Conservation (phyloP, 768 basidiomycete genomes). For the Auriculariales sp. region DNA sequence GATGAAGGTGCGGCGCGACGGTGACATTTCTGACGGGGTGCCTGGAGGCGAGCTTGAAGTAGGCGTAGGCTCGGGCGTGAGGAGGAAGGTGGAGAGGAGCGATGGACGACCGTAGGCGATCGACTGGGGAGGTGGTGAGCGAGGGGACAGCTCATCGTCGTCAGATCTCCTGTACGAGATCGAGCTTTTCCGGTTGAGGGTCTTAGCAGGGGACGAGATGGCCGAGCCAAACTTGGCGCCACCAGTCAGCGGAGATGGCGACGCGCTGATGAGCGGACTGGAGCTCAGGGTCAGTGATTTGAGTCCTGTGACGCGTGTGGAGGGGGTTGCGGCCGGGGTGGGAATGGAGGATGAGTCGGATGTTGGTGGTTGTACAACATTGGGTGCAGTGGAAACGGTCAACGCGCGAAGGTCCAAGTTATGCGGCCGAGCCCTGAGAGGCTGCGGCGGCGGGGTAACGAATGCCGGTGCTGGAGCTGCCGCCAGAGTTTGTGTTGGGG, state of each 20-base stretch:
- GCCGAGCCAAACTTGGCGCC: conserved; percentile 12
- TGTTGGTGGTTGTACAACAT: conserved; percentile 5
- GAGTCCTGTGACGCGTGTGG: conserved; percentile 28
- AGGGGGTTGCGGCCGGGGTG: conserved; percentile 38
- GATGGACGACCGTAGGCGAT: background rate
- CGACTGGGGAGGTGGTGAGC: background rate
- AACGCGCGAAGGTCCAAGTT: conserved; percentile 56
- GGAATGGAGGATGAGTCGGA: conserved; percentile 8
- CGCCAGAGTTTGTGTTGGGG: background rate
- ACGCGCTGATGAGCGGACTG: background rate
- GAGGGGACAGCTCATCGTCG: conserved; percentile 9
- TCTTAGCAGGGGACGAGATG: conserved; percentile 16
- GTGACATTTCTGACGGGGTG: background rate
- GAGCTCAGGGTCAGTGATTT: conserved; percentile 36
- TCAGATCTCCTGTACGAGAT: conserved; percentile 56
- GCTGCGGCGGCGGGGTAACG: conserved; percentile 10
- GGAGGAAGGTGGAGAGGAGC: conserved; percentile 27
- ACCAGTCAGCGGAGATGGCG: background rate
- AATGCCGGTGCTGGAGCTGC: background rate
- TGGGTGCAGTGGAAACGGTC: conserved; percentile 21
- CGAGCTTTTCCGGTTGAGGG: conserved; percentile 39
- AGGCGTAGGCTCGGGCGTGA: conserved; percentile 66
- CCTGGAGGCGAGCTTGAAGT: conserved; percentile 20
- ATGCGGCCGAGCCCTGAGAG: conserved; percentile 38
- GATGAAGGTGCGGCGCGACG: conserved; percentile 62